These are phyloP conservation scores for apple (Malus domestica) DNA, from an alignment of 306 rosid species.

Conservation along the genomic window ASM211411v1 NC_041790.1:5241501-5242000, in stretches of 20 bases:
- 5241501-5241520: too few species aligned
- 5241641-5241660: neutral
- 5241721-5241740: neutral
- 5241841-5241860: constrained; percentile 48
- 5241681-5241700: neutral
- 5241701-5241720: neutral
- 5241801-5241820: neutral
- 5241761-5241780: neutral
- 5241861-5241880: constrained; percentile 22
- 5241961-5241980: constrained; percentile 23
- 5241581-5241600: neutral
- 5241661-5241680: neutral
- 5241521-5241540: too few species aligned
- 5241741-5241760: neutral
- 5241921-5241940: constrained; percentile 59
- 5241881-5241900: constrained; percentile 71
- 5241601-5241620: neutral
- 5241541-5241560: too few species aligned
- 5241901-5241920: constrained; percentile 35
- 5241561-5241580: neutral
- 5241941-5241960: constrained; percentile 40
- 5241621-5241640: neutral
- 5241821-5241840: neutral
- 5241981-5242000: neutral
- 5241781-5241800: neutral